phyloP scores from a whole-genome alignment of 176 grass and related monocot genomes.

The Rhynchospora pubera region DNA sequence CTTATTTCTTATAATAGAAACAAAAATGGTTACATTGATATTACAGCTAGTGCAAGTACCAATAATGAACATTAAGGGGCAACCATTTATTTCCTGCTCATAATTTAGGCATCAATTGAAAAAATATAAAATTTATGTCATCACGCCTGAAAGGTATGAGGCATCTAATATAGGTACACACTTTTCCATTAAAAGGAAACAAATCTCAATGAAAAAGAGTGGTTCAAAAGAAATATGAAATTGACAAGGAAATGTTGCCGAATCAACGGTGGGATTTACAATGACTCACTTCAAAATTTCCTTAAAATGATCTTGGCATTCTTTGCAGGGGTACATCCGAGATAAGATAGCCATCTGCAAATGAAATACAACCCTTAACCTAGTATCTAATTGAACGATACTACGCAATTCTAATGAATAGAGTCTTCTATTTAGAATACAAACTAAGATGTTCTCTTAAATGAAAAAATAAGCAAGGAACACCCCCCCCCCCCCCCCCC shows the following conservation, averaged over 20 bases:
- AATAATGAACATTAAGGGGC: too few relatives aligned
- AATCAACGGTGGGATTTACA: neutral
- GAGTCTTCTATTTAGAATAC: neutral
- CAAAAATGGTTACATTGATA: too few relatives aligned
- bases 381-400: constrained; percentile 6
- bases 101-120: neutral
- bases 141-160: neutral
- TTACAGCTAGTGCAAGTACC: too few relatives aligned
- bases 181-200: too few relatives aligned
- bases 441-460: neutral
- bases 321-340: constrained; percentile 90
- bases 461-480: neutral
- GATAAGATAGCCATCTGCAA: constrained; percentile 82
- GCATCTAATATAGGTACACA: too few relatives aligned
- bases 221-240: neutral
- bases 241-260: neutral
- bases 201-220: too few relatives aligned
- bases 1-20: too few relatives aligned
- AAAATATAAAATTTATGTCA: neutral
- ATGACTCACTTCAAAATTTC: constrained; percentile 87
- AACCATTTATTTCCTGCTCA: neutral
- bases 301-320: constrained; percentile 91
- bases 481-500: neutral
- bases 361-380: constrained; percentile 9
- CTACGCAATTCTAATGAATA: neutral